phyloP scores from a whole-genome alignment of 805 yeast genomes.

The Wickerhamomyces bisporus region DNA sequence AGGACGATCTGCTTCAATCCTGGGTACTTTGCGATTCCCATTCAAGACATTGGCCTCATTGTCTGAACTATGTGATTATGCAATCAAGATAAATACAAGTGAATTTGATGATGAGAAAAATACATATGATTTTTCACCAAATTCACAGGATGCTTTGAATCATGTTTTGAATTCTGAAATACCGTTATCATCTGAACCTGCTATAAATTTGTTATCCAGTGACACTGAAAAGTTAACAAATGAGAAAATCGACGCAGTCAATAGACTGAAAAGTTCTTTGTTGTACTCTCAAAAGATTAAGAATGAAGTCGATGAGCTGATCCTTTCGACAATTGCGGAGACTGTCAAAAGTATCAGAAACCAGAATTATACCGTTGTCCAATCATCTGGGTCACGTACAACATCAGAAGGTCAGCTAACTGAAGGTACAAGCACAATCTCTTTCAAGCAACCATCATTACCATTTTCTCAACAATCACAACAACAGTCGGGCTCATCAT shows the following conservation, averaged over 20 bases:
- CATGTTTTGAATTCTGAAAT: slow-evolving; percentile 31
- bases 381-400: neutral
- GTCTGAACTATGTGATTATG: slow-evolving; percentile 66
- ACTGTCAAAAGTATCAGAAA: slow-evolving; percentile 48
- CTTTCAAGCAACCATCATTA: slow-evolving; percentile 5
- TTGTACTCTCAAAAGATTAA: slow-evolving; percentile 73
- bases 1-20: slow-evolving; percentile 38
- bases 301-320: slow-evolving; percentile 69
- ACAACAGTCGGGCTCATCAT: slow-evolving; percentile 3
- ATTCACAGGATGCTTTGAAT: slow-evolving; percentile 51
- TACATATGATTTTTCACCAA: slow-evolving; percentile 47
- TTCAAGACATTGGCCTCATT: slow-evolving; percentile 54
- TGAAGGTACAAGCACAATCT: neutral
- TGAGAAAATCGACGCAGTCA: slow-evolving; percentile 64
- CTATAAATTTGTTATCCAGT: slow-evolving; percentile 52
- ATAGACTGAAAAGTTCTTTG: slow-evolving; percentile 67
- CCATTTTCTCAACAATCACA: slow-evolving; percentile 4
- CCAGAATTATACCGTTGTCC: slow-evolving; percentile 17
- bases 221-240: slow-evolving; percentile 62
- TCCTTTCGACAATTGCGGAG: slow-evolving; percentile 55
- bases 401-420: neutral
- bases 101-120: slow-evolving; percentile 35
- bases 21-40: slow-evolving; percentile 47
- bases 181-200: slow-evolving; percentile 59
- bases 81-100: slow-evolving; percentile 69